phyloP scores from a whole-genome alignment of 2,329 filamentous ascomycete genomes.

The Cladosporium sp. region DNA sequence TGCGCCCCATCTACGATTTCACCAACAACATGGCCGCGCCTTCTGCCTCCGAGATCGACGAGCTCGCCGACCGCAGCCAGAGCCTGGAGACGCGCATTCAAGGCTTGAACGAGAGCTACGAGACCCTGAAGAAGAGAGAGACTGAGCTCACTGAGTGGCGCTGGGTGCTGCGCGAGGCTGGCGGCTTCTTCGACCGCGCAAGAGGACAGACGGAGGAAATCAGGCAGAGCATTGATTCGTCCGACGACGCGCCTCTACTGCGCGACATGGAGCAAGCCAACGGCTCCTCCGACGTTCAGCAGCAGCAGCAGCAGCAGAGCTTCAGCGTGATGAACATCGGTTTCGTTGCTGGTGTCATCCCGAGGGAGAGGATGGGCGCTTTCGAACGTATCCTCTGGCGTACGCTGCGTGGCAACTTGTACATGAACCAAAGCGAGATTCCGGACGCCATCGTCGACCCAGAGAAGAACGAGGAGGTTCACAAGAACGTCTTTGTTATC shows the following conservation, averaged over 20 bases:
- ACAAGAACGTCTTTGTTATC: slow-evolving; percentile 99
- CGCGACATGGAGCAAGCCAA: slow-evolving; percentile 83
- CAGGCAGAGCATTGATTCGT: slow-evolving; percentile 75
- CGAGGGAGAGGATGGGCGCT: slow-evolving; percentile 83
- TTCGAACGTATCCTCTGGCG: slow-evolving; percentile 98
- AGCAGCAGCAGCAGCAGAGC: slow-evolving; percentile 24
- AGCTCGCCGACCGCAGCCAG: slow-evolving; percentile 87
- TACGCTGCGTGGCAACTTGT: slow-evolving; percentile 92
- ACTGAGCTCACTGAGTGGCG: slow-evolving; percentile 97
- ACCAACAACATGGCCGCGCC: slow-evolving; percentile 76
- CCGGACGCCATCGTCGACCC: slow-evolving; percentile 89
- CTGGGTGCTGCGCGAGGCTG: slow-evolving; percentile 93
- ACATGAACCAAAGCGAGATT: slow-evolving; percentile 99
- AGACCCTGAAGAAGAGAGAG: slow-evolving; percentile 95
- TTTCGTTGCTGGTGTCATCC: slow-evolving; percentile 94
- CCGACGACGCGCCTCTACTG: slow-evolving; percentile 89
- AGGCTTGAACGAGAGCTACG: slow-evolving; percentile 95
- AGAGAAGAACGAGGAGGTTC: slow-evolving; percentile 81
- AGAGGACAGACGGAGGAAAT: slow-evolving; percentile 97
- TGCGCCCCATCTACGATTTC: slow-evolving; percentile 89
- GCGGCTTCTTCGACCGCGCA: slow-evolving; percentile 93
- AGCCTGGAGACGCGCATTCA: slow-evolving; percentile 85
- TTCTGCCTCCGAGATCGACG: slow-evolving; percentile 91
- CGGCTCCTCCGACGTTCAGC: slow-evolving; percentile 22
- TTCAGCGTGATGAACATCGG: slow-evolving; percentile 99